Base-by-base conservation (phyloP, 2,329 filamentous ascomycete species). In the Penicillium expansum region DNA sequence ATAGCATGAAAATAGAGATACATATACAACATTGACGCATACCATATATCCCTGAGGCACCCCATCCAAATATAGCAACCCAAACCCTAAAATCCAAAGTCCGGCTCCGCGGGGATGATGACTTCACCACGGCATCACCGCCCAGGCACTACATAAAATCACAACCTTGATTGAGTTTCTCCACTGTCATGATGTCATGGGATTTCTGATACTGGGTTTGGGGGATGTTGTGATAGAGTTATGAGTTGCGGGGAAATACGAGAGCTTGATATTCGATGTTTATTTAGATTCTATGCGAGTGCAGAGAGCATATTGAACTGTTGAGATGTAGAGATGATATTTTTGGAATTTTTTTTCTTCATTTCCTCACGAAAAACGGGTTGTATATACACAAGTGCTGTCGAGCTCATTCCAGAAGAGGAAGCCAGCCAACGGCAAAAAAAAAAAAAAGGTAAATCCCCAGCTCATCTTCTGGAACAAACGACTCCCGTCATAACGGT, bases 401-500 rank as follows among this genome's bases (percentile, higher is more conserved):
- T 51, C 57, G 37, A 37, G 38, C 45, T 48, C 27, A 37, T 35
- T 39, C 43, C 43, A 18, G 32, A 29, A 18, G 47, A 53, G 29
- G 20, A 45, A 32, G 32, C n/a, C 20, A 52, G 29, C 35, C 29
- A 50, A 50, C 33, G 22, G 39, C 30, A 45, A 16, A 32, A 56
- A 51, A 52, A 52, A 32, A 52, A 49, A 58, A 48, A 24, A 29
- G 24, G 22, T 24, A 32, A 33, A 30, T 32, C 32, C 11, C 55
- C 55, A 62, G 60, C 51, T 59, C 52, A 55, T 41, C 41, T 49
- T 53, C 47, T 52, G 33, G 47, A 56, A 59, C 43, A 58, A 58
- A 63, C 61, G 59, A 65, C 29, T 55, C 39, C 62, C 63, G 59
- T 62, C 62, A 58, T 65, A 63, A 62, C 50, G 56, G 58, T 63